phyloP scores from a whole-genome alignment of 2,329 filamentous ascomycete genomes.

The Sporothrix luriei region DNA sequence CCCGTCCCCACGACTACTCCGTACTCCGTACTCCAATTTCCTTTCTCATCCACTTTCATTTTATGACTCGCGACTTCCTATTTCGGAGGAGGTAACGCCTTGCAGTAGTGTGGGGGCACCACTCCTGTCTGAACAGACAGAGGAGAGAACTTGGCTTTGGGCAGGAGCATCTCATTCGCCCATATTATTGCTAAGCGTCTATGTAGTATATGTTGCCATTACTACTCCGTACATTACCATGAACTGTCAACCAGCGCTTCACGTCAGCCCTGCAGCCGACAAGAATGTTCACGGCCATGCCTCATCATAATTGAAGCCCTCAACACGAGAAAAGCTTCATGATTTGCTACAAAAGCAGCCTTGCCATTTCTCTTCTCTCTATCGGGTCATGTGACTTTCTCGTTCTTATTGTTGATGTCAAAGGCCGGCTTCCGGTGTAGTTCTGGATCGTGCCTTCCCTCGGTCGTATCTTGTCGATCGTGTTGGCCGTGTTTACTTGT shows the following conservation, averaged over 20 bases:
- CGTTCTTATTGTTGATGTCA: not conserved
- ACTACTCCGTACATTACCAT: not conserved
- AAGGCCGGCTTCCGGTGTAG: not conserved
- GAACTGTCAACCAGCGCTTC: not conserved
- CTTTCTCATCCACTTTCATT: not conserved
- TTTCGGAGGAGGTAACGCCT: not conserved
- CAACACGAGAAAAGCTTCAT: not conserved
- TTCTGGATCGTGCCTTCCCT: not conserved
- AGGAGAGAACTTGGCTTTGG: too few relatives aligned
- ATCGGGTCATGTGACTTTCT: not conserved
- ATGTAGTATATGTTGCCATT: too few relatives aligned
- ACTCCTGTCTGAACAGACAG: too few relatives aligned
- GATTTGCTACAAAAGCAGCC: not conserved
- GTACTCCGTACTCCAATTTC: constrained; percentile 15
- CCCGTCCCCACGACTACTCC: not conserved
- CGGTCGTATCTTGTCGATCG: constrained; percentile 1
- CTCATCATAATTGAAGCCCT: not conserved
- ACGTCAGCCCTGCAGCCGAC: not conserved
- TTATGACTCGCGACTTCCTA: not conserved
- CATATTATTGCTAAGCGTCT: not conserved
- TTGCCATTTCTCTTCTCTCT: not conserved
- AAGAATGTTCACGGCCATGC: not conserved
- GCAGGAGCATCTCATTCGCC: constrained; percentile 1
- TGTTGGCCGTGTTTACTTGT: not conserved
- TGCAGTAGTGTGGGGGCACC: constrained; percentile 24